Conservation (phyloP, 345 rosid species). For the Pugionium dolabratum region DNA sequence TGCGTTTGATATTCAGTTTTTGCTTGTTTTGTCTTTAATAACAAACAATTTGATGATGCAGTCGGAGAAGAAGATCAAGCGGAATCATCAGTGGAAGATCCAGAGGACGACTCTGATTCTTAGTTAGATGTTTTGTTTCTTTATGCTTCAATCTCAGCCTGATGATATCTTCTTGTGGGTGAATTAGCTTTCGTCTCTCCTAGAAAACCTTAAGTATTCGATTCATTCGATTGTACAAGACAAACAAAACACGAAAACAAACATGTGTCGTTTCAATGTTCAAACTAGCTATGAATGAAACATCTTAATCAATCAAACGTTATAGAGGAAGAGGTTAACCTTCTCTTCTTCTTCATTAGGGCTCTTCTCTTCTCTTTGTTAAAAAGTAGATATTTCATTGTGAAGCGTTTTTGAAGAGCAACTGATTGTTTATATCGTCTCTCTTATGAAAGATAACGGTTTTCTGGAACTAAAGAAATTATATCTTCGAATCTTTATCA, state of each 20-base stretch:
- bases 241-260: no score
- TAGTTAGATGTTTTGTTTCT: slow-evolving; percentile 17
- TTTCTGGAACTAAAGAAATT: no score
- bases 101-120: slow-evolving; percentile 41
- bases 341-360: not conserved
- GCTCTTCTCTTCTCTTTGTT: not conserved
- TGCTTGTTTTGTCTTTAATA: not conserved
- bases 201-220: no score
- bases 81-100: slow-evolving; percentile 44
- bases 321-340: slow-evolving; percentile 60
- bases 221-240: no score
- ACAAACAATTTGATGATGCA: slow-evolving; percentile 2
- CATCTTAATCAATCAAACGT: no score
- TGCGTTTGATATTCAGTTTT: not conserved
- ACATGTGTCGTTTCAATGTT: no score
- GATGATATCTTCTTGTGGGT: not conserved
- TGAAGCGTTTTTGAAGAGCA: not conserved
- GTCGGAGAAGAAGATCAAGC: slow-evolving; percentile 38
- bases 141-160: slow-evolving; percentile 9
- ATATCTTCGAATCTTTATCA: slow-evolving; percentile 4
- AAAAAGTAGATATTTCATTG: not conserved
- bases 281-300: slow-evolving; percentile 41
- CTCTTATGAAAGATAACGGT: not conserved
- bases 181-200: no score
- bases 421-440: slow-evolving; percentile 46